Evolutionary conservation across 139 green algal genomes (phyloP), one percentile per base, ranked within the genome.

Genomic region (Volvox africanus): DNA sequence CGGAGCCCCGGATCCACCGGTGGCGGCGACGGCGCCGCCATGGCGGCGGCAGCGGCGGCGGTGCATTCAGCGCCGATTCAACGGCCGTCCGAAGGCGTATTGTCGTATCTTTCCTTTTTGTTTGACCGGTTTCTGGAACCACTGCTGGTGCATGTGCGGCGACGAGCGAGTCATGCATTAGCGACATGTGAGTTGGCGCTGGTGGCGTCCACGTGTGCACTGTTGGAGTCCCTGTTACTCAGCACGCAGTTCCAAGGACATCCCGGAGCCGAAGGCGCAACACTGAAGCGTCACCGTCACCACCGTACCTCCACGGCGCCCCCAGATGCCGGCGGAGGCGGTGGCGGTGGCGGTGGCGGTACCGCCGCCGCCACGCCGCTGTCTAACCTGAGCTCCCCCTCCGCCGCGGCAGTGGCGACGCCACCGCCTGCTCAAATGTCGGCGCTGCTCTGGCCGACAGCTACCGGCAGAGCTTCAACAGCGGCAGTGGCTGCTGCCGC

Each of bases 81-180:
- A 18, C 83, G 67, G 13, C 83, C 83, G 35, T 82, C 85, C 37
- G 16, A 26, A 2, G 85, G 69, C 69, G 85, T 89, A 0, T 9
- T 89, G 18, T 75, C 19, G 18, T 82, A 82, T 37, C 44, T 89
- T 24, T 17, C n/a, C 5, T 32, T 18, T 30, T 71, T 89, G 69
- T 89, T 89, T 37, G 85, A 89, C 13, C 55, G 61, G 11, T 89
- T 89, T 71, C 68, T 89, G 69, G 85, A 89, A n/a, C 85, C 85
- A 32, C n/a, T 89, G 85, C 69, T 89, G 85, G 1, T 14, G 44
- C 69, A 75, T 50, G 85, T 65, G n/a, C 85, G 85, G 28, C 37
- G 32, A 19, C 5, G 22, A 28, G 85, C 37, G 28, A 18, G 1
- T 20, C 21, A 61, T 9, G 69, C 85, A 17, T 28, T 89, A 50